These are phyloP conservation scores for Pseudocercospora fijiensis DNA, from an alignment of 2,329 filamentous ascomycete species.

Conservation along the genomic window DNA sequence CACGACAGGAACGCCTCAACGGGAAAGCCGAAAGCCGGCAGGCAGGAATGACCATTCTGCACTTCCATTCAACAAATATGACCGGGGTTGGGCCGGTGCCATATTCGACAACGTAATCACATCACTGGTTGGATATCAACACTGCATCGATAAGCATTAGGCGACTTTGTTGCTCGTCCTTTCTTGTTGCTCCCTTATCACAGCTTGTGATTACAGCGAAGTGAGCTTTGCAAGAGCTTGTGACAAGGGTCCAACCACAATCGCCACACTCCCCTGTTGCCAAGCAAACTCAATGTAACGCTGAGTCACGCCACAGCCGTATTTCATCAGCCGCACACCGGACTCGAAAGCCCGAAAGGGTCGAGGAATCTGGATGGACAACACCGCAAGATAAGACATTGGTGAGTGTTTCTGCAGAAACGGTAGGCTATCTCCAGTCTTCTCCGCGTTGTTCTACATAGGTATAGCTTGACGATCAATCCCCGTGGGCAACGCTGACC, in stretches of 20 bases:
- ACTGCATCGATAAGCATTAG: neutral
- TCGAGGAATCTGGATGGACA: neutral
- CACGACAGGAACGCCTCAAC: neutral
- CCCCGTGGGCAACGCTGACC: neutral
- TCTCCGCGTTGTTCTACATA: neutral
- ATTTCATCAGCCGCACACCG: neutral
- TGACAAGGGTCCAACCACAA: conserved; percentile 1
- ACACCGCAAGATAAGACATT: neutral
- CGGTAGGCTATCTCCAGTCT: neutral
- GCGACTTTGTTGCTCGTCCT: neutral
- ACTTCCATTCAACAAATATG: neutral
- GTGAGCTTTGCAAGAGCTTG: neutral
- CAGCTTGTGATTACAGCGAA: neutral
- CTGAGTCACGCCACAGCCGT: neutral
- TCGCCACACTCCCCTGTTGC: neutral
- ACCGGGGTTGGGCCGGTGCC: neutral
- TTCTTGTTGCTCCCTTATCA: neutral
- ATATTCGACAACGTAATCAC: neutral
- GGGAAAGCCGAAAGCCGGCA: neutral
- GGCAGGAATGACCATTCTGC: neutral
- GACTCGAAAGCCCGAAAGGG: neutral
- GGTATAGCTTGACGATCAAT: neutral
- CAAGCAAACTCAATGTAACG: neutral
- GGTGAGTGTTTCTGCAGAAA: neutral
- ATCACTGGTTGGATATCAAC: neutral